Evolutionary conservation across 768 basidiomycete genomes (phyloP).

Genomic region (Roridomyces roridus): DNA sequence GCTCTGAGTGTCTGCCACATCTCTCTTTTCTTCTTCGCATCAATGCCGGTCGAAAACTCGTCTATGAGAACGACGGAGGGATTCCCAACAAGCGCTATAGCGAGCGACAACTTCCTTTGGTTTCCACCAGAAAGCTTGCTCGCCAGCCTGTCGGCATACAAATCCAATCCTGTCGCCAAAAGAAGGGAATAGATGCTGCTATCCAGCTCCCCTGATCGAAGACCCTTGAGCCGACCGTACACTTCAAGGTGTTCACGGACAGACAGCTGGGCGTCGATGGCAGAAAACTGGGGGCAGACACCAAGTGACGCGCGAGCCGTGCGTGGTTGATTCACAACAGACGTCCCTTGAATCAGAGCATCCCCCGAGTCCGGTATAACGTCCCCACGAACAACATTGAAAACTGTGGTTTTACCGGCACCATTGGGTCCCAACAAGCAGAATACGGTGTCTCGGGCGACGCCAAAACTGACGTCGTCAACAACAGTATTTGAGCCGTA

Average conservation of each 20-base stretch:
- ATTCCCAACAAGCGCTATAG: constrained; percentile 81
- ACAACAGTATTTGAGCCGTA: constrained; percentile 66
- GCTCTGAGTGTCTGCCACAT: constrained; percentile 80
- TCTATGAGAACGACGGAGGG: constrained; percentile 82
- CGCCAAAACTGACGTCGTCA: constrained; percentile 75
- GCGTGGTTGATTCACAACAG: constrained; percentile 68
- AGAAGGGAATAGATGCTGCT: constrained; percentile 64
- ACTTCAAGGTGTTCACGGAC: constrained; percentile 78
- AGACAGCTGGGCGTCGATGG: constrained; percentile 79
- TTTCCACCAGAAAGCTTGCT: constrained; percentile 82
- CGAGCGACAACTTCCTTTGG: constrained; percentile 76
- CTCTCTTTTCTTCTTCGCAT: constrained; percentile 83
- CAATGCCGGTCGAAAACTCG: constrained; percentile 84
- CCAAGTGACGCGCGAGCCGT: constrained; percentile 73
- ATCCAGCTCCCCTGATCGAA: constrained; percentile 54
- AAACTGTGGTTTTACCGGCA: constrained; percentile 83
- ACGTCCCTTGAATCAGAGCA: constrained; percentile 68
- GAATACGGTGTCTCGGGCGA: constrained; percentile 66
- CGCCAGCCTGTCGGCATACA: constrained; percentile 74
- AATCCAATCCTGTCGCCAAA: constrained; percentile 58
- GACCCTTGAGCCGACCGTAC: constrained; percentile 77
- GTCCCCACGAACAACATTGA: constrained; percentile 79
- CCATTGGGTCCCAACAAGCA: constrained; percentile 84
- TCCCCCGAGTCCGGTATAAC: constrained; percentile 72
- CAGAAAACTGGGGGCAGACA: constrained; percentile 86